Percentiles rank a stretch among this genome's conserved stretches.
Evolutionary conservation across 2,329 filamentous ascomycete genomes (phyloP).

Genomic region (Diplocarpon rosae): DNA sequence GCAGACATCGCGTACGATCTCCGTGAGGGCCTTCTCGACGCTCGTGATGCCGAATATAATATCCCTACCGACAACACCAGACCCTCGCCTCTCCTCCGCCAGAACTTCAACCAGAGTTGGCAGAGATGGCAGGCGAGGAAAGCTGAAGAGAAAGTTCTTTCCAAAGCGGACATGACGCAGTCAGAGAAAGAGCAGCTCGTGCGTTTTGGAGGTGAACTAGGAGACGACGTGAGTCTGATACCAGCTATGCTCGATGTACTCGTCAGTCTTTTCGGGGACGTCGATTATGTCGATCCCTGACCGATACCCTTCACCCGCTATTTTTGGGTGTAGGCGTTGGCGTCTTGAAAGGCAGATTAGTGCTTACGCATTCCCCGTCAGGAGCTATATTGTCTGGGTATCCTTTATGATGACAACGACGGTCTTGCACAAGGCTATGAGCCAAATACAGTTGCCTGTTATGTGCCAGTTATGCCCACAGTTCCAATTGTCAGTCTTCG

Average conservation of each 20-base stretch:
- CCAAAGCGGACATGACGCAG: conserved; percentile 19
- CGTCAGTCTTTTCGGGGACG: conserved; percentile 24
- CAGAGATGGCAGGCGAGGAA: conserved; percentile 24
- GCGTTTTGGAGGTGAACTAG: conserved; percentile 25
- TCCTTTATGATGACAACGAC: conserved; percentile 17
- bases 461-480: conserved; percentile 12
- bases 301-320: conserved; percentile 5
- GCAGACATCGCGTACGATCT: conserved; percentile 17
- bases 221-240: conserved; percentile 25
- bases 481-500: conserved; percentile 15
- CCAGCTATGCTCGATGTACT: conserved; percentile 25
- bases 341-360: conserved; percentile 12
- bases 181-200: conserved; percentile 20
- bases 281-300: conserved; percentile 27
- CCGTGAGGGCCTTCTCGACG: conserved; percentile 21
- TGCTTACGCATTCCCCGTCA: conserved; percentile 24
- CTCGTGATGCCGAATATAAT: conserved; percentile 16
- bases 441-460: conserved; percentile 9
- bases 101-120: conserved; percentile 26
- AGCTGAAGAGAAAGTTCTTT: conserved; percentile 20
- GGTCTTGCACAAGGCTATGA: conserved; percentile 7
- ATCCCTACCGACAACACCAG: conserved; percentile 21
- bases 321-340: conserved; percentile 4
- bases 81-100: conserved; percentile 24
- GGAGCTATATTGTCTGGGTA: conserved; percentile 17